Conservation (phyloP, 805 yeast species). For the Cyberlindnera meyerae region DNA sequence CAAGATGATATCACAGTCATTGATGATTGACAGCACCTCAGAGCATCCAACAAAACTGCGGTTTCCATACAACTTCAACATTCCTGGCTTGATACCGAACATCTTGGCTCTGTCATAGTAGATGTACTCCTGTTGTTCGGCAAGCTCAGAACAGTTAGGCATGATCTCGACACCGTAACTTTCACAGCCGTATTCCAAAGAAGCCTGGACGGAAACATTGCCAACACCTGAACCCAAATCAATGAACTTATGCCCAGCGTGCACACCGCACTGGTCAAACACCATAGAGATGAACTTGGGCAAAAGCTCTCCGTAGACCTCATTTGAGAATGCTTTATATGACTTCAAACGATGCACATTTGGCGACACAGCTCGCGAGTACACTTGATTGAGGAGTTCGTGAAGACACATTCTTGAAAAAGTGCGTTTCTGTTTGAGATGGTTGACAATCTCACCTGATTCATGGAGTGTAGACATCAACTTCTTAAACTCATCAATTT, state of each 20-base stretch:
- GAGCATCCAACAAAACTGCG: slow-evolving; percentile 70
- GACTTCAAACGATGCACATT: slow-evolving; percentile 55
- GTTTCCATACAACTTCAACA: slow-evolving; percentile 51
- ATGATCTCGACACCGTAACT: slow-evolving; percentile 91
- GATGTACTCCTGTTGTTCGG: slow-evolving; percentile 55
- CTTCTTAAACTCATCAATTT: slow-evolving; percentile 41
- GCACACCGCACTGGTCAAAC: slow-evolving; percentile 53
- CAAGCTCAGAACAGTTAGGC: slow-evolving; percentile 71
- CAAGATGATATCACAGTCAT: slow-evolving; percentile 64
- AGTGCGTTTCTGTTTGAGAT: slow-evolving; percentile 28
- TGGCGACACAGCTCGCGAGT: slow-evolving; percentile 76
- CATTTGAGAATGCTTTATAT: slow-evolving; percentile 84
- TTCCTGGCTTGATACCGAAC: slow-evolving; percentile 60
- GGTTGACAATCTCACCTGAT: slow-evolving; percentile 26
- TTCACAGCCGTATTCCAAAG: slow-evolving; percentile 75
- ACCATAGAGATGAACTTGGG: slow-evolving; percentile 72
- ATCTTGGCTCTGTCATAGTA: slow-evolving; percentile 51
- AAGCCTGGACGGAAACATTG: slow-evolving; percentile 84
- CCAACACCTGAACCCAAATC: slow-evolving; percentile 96
- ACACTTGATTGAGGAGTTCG: slow-evolving; percentile 67
- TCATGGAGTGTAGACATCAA: slow-evolving; percentile 34
- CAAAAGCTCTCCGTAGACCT: slow-evolving; percentile 85
- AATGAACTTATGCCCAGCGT: slow-evolving; percentile 55
- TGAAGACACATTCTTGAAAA: slow-evolving; percentile 47
- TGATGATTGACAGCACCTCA: slow-evolving; percentile 47